Percentiles rank a stretch among this genome's conserved stretches.
Conservation (phyloP, 1,284 basidiomycete species). For the Trametes polyzona region DNA sequence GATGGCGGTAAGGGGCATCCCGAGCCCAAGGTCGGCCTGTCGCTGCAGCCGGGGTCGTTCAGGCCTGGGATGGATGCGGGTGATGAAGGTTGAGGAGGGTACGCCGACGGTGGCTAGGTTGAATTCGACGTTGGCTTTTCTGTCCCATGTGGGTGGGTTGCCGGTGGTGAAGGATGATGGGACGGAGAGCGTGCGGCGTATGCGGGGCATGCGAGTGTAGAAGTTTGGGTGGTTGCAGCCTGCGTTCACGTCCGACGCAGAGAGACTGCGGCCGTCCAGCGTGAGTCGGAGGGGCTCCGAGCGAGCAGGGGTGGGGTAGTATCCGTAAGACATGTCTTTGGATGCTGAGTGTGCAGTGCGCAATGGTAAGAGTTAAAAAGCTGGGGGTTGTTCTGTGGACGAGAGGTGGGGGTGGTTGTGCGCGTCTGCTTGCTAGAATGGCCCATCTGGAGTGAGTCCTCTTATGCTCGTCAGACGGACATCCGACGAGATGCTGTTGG, state of each 20-base stretch:
- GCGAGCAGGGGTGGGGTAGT: constrained; percentile 9
- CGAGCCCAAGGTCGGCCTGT: background rate
- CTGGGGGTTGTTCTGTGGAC: too few species aligned
- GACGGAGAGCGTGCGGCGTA: background rate
- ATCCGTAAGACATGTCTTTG: constrained; percentile 1
- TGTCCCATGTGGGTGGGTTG: background rate
- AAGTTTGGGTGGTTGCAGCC: background rate
- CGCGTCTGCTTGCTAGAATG: background rate
- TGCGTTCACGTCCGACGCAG: background rate
- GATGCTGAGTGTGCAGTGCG: background rate
- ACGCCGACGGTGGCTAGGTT: background rate
- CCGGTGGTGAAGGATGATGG: background rate
- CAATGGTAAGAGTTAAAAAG: background rate
- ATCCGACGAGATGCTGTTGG: constrained; percentile 1
- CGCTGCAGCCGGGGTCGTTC: constrained; percentile 2
- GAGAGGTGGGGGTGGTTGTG: background rate
- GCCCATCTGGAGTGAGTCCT: background rate
- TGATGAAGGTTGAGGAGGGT: background rate
- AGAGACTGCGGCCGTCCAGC: background rate
- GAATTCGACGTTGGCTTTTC: background rate
- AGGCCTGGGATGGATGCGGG: background rate
- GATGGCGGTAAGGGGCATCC: background rate
- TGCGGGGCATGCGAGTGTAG: background rate
- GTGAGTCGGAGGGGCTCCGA: too few species aligned
- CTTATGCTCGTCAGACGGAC: background rate